Evolutionary conservation across 2,329 filamentous ascomycete genomes (phyloP).

Genomic region (Sporothrix mexicana): DNA sequence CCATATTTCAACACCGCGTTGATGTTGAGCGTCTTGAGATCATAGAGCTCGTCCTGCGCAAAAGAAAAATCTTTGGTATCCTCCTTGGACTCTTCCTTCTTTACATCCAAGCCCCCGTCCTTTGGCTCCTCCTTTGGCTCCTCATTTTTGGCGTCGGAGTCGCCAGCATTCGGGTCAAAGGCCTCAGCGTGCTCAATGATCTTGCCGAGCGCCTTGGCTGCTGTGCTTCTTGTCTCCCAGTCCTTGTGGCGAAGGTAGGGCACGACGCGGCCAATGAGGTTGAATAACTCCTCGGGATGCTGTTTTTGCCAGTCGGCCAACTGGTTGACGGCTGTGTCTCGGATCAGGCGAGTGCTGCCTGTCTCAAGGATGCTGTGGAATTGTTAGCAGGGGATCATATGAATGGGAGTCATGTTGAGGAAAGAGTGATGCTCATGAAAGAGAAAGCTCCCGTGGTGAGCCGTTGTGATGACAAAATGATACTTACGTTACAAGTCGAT

Average conservation of each 20-base stretch:
- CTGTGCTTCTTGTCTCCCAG: constrained; percentile 94
- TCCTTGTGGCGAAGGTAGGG: constrained; percentile 93
- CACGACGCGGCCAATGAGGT: constrained; percentile 90
- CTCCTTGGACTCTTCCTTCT: constrained; percentile 69
- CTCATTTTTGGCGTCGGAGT: constrained; percentile 59
- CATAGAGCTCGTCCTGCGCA: constrained; percentile 68
- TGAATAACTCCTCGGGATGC: constrained; percentile 96
- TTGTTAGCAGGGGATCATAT: background rate
- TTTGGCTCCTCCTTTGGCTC: constrained; percentile 54
- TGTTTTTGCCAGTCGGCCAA: constrained; percentile 97
- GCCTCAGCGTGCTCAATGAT: constrained; percentile 87
- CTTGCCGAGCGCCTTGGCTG: constrained; percentile 91
- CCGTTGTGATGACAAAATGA: background rate
- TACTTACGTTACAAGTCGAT: constrained; percentile 85
- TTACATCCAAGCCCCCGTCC: constrained; percentile 52
- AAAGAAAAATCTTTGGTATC: constrained; percentile 58
- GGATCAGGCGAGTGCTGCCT: constrained; percentile 92
- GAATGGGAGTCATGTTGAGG: background rate
- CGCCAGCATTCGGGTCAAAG: constrained; percentile 86
- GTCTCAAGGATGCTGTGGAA: constrained; percentile 84
- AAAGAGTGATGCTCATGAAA: background rate
- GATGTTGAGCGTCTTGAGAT: constrained; percentile 77
- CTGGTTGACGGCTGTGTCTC: constrained; percentile 96
- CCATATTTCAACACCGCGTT: constrained; percentile 80
- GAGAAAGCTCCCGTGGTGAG: background rate